Base-by-base conservation (phyloP, 495 filamentous ascomycete species). In the Tuber microsphaerosporum region DNA sequence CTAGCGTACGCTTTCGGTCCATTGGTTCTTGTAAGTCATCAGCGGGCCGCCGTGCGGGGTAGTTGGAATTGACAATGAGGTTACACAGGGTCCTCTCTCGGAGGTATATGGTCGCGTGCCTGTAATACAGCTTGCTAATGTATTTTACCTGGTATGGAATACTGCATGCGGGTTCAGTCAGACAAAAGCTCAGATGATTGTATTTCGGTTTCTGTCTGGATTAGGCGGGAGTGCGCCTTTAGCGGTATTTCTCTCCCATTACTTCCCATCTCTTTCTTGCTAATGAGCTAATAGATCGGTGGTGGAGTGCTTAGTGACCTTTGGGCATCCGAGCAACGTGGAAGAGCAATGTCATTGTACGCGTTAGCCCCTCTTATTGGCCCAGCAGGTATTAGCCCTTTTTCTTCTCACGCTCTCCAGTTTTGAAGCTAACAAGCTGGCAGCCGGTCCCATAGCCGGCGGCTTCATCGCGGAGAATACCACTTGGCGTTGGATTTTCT, bases 401-500 rank as follows among this genome's bases (percentile, higher is more conserved):
- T 16, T 16, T 43, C 0, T 9, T 43, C 42, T 2, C 26, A 56
- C 51, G 0, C 51, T 1, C 26, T 61, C 12, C n/a, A 31, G 26
- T 14, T 31, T 61, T 31, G 2, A 61, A 26, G 2, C 26, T 61
- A 61, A 61, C 48, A 61, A 31, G 10, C 26, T 31, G 10, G 51
- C 6, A 61, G 76, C 91, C 2, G 90, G 90, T 5, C 90, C 90
- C 1, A 87, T 92, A 37, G 88, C 86, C 0, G 90, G 89, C 22
- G 89, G 86, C 2, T 91, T 91, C 82, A 91, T 94, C 48, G 86
- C 90, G 1, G 84, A 91, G 81, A 88, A 90, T 70, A 90, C 87
- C 17, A 89, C 86, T 1, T 92, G 91, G 91, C 86, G 90, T 51
- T 93, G 91, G 91, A 85, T 88, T 41, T 92, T 93, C 84, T 88